Evolutionary conservation across 371 early-diverging fungal genomes (phyloP).

Genomic region (Rhizomucor miehei): DNA sequence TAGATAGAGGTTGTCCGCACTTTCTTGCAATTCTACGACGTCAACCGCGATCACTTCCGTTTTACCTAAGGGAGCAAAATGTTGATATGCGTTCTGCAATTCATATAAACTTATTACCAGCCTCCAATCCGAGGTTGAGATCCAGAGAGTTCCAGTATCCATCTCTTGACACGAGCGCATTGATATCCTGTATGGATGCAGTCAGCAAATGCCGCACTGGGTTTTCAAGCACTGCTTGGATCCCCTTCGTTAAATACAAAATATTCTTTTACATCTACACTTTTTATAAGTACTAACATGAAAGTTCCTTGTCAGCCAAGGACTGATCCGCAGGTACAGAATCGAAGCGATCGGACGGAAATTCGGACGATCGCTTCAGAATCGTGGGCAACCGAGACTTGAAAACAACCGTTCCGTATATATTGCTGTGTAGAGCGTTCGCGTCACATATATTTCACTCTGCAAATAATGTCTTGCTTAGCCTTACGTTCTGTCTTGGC

Average conservation of each 20-base stretch:
- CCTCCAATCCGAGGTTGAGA: slow-evolving; percentile 33
- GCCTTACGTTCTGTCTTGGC: slow-evolving; percentile 44
- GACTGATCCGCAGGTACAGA: slow-evolving; percentile 3
- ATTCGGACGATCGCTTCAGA: slow-evolving; percentile 35
- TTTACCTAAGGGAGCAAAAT: slow-evolving; percentile 16
- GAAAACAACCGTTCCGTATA: slow-evolving; percentile 36
- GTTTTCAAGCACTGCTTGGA: slow-evolving; percentile 13
- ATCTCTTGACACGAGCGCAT: slow-evolving; percentile 39
- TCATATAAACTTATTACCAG: slow-evolving; percentile 16
- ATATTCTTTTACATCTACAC: no score
- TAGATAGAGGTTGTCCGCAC: slow-evolving; percentile 14
- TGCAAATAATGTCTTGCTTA: not conserved
- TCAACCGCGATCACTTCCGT: slow-evolving; percentile 45
- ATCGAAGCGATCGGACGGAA: slow-evolving; percentile 43
- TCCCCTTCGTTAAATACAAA: no score
- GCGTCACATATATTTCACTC: not conserved
- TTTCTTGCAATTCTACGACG: slow-evolving; percentile 22
- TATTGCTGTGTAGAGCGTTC: slow-evolving; percentile 26
- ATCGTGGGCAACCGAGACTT: slow-evolving; percentile 38
- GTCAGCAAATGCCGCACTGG: slow-evolving; percentile 39
- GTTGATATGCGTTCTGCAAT: not conserved
- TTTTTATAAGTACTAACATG: not conserved
- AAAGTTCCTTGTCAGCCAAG: not conserved
- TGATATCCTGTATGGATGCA: slow-evolving; percentile 41
- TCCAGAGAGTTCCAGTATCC: slow-evolving; percentile 47